Base-by-base conservation (phyloP, 2,329 filamentous ascomycete species). In the Pezicula carpinea region DNA sequence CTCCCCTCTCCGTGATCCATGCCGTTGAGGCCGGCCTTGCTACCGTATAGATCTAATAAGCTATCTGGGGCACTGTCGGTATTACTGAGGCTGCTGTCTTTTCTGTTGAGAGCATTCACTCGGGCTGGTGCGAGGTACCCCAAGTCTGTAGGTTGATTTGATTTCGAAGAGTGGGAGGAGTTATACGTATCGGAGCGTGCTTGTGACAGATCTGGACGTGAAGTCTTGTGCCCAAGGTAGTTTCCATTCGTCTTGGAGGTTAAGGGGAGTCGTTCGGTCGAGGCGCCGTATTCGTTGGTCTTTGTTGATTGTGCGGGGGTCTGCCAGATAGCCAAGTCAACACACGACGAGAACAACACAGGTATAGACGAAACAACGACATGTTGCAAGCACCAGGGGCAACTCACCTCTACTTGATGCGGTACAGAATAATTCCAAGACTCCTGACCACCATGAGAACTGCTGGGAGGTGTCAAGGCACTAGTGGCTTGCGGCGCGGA, bases 31-130 rank as follows among this genome's bases (percentile, higher is more conserved):
- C 52, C 54, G 40, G 52, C 50, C 15, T 57, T 61, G 31, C 51
- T 43, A 5, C 59, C 59, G 56, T 74, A 71, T 42, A 72, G 62
- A 38, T 77, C 73, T 33, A 69, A 49, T 13, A 73, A 54, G 57
- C 69, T 71, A 46, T 77, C 74, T n/a, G 69, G 64, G 11, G 71
- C 69, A 52, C 66, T 70, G 32, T 60, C 63, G 39, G 59, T 63
- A 3, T 69, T 66, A 43, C 68, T 68, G 41, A 69, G 59, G 46
- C 69, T 69, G 34, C 64, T 66, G 41, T 69, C 65, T 32, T 72
- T 70, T 45, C 67, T 64, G 47, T 57, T 63, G 38, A 70, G 59
- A 23, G 64, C 64, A 48, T 61, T 60, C 23, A 65, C 56, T 44
- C 64, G 60, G 31, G 62, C 64, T 13, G 69, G 62, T 17, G 56